Evolutionary conservation across 192 early-diverging fungal genomes (phyloP), one percentile per base, ranked within the genome.

Genomic region (Coemansia sp.): DNA sequence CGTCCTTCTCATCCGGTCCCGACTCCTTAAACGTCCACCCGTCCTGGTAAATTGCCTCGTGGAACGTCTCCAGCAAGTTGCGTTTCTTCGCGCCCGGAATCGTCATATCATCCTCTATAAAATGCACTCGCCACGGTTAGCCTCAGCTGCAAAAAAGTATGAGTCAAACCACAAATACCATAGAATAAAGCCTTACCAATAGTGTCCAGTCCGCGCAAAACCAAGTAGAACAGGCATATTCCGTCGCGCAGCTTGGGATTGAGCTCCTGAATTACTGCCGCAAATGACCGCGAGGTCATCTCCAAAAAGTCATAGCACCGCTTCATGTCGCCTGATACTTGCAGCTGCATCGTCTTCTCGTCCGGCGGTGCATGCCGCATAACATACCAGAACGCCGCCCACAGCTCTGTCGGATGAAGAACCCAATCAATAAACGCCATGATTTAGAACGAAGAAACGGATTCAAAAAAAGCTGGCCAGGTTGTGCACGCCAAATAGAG

Each of bases 161-260:
- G 38, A 40, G 38, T 40, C 38, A 40, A 40, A 9, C 38, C 38
- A 40, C 38, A 14, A 12, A 12, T 40, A 12, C 14, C 14, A 12
- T 40, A 28, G 46, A 22, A 25, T 26, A 49, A 48, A 25, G 22
- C 21, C 78, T 71, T 75, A 75, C 78, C 97, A 59, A 99, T 86
- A 2, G 97, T 99, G 74, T 99, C 97, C 50, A 99, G 85, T 12
- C 92, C 97, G 34, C 97, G 89, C 61, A 99, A 85, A 34, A 95
- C 84, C 54, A 99, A 84, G 76, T 99, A 99, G 78, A 98, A 98
- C 57, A 99, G 65, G 73, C 96, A 98, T 48, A 98, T 85, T 72
- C 76, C 86, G 64, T 93, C 91, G 62, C 90, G 88, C 20, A 93
- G 81, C 37, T 84, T 87, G 22, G 88, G 87, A 72, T 91, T 83